Conservation (phyloP, 495 filamentous ascomycete genomes). For the Physcia stellaris region DNA sequence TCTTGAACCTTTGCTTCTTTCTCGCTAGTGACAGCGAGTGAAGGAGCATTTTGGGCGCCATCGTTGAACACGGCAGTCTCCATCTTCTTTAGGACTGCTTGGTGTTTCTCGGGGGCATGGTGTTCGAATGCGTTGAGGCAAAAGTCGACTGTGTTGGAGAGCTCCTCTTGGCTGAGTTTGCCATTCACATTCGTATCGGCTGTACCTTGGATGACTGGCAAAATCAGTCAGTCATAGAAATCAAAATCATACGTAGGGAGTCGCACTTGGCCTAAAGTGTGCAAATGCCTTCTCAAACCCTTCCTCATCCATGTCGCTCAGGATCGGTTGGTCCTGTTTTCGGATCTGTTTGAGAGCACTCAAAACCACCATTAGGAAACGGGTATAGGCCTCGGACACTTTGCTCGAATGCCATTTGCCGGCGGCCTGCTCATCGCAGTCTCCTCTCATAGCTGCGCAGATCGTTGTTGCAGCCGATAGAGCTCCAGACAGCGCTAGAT, state of each 20-base stretch:
- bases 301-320: conserved; percentile 29
- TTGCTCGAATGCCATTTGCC: conserved; percentile 34
- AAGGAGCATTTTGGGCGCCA: neutral
- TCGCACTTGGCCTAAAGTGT: conserved; percentile 29
- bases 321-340: conserved; percentile 19
- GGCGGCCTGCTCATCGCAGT: conserved; percentile 26
- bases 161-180: conserved; percentile 21
- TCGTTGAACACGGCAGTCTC: neutral
- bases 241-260: neutral
- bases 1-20: neutral
- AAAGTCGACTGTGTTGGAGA: conserved; percentile 27
- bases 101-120: conserved; percentile 11
- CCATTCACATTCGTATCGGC: conserved; percentile 20
- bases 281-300: conserved; percentile 33
- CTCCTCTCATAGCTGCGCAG: conserved; percentile 19
- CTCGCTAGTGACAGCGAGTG: conserved; percentile 1
- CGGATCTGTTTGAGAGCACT: conserved; percentile 33
- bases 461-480: conserved; percentile 33
- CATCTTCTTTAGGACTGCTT: conserved; percentile 17
- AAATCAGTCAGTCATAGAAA: neutral
- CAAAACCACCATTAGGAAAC: conserved; percentile 34
- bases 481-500: conserved; percentile 30
- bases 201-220: conserved; percentile 29
- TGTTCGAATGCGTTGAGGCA: conserved; percentile 20
- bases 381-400: conserved; percentile 31